Evolutionary conservation across 2,329 filamentous ascomycete species (phyloP).

Genomic region (Plenodomus lindquistii): DNA sequence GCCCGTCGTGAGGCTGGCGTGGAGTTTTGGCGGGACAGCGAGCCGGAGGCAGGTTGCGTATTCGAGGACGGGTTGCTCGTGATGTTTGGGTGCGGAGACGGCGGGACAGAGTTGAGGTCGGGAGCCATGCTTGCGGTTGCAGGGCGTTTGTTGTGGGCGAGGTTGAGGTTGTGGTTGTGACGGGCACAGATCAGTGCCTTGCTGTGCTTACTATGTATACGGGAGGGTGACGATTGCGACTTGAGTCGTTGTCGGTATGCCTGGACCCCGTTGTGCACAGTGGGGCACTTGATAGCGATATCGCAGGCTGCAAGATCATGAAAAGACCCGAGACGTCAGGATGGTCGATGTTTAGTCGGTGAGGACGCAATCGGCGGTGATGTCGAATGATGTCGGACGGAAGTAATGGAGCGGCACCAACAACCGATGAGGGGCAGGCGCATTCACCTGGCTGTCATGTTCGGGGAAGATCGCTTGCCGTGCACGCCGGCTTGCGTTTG

Average conservation of each 20-base stretch:
- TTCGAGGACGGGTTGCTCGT: slow-evolving; percentile 19
- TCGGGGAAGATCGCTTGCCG: slow-evolving; percentile 2
- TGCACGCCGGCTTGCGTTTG: slow-evolving; percentile 5
- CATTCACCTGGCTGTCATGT: slow-evolving; percentile 17
- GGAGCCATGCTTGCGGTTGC: slow-evolving; percentile 48
- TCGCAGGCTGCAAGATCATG: neutral
- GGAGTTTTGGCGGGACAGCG: slow-evolving; percentile 29
- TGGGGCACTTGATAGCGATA: slow-evolving; percentile 2
- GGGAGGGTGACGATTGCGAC: neutral
- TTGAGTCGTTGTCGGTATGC: neutral
- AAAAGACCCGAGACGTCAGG: neutral
- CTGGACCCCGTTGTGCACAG: slow-evolving; percentile 10
- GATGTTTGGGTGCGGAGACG: slow-evolving; percentile 37
- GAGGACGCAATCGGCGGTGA: slow-evolving; percentile 8
- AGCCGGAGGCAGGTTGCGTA: slow-evolving; percentile 29
- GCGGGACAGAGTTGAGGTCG: slow-evolving; percentile 52
- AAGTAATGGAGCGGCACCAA: slow-evolving; percentile 14
- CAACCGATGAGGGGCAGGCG: slow-evolving; percentile 23
- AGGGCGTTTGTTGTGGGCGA: neutral
- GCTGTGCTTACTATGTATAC: slow-evolving; percentile 2
- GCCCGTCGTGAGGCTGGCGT: slow-evolving; percentile 31
- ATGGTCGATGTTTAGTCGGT: slow-evolving; percentile 5
- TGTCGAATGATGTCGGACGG: slow-evolving; percentile 8
- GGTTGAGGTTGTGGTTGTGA: neutral
- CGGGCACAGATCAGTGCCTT: slow-evolving; percentile 10